Evolutionary conservation across 2,329 filamentous ascomycete genomes (phyloP), one percentile per base, ranked within the genome.

Genomic region (Aureobasidium sp.): DNA sequence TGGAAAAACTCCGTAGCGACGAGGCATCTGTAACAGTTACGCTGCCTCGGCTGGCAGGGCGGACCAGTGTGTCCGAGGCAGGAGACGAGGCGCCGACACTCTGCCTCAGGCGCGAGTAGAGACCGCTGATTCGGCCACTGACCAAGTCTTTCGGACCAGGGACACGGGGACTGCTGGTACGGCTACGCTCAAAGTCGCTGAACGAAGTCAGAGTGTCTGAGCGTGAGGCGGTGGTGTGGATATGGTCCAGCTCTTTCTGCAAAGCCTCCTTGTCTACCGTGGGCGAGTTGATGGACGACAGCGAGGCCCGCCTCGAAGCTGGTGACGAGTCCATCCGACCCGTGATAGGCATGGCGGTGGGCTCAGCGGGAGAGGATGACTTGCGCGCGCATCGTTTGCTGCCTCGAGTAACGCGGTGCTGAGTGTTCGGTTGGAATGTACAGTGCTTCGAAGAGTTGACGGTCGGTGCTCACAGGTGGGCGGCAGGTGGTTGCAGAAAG

Each of bases 111-210:
- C 91, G 86, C 73, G 83, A 94, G 73, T 96, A 97, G 38, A 97
- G 77, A 0, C 93, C 91, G 69, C 89, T 95, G 49, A 97, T 78
- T 21, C 71, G 71, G 61, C 67, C 70, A 60, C 67, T 70, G 58
- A 72, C 71, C 33, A 72, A 62, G 65, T 73, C 71, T 65, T 73
- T 73, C 11, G 71, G 65, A 17, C 70, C 69, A 17, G 64, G 42
- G 25, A 67, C 63, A 23, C 58, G 60, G 23, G 60, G 43, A 19
- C 57, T 53, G 37, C 61, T 64, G 10, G 47, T 46, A 7, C 55
- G 62, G 4, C 93, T 90, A 73, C 93, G 89, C 64, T 94, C 89
- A 68, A 95, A 92, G 69, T 96, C 92, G 74, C 95, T 95, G 75
- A 97, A 97, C 9, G 91, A 95, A 2, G 93, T 97, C 50, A 97